Evolutionary conservation across 805 yeast genomes (phyloP), one percentile per base, ranked within the genome.

Genomic region (Candida golubevii): DNA sequence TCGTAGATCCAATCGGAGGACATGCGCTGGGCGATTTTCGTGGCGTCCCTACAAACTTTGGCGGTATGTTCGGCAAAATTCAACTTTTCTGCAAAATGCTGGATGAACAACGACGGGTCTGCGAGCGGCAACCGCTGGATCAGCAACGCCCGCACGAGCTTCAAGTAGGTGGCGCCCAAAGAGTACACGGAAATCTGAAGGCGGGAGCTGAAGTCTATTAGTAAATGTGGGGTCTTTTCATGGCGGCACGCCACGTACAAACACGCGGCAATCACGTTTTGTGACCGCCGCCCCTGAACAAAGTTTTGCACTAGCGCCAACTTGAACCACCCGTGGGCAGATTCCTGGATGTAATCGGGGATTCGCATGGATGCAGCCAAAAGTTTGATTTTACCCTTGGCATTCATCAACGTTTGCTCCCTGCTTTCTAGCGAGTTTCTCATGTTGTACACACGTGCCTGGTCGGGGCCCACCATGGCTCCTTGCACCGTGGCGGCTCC

Each of bases 401-500:
- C 98, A 57, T 88, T 90, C 35, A 82, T 79, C 32, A 93, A 62
- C 0, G 99, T 93, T 57, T 88, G 95, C 51, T 88, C 96, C 41
- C 97, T 75, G 34, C 93, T 82, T 57, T 90, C 97, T 62, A 87
- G 67, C 5, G 95, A 80, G 46, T 75, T 79, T 34, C 87, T 77
- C 36, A 88, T 86, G 42, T 75, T 72, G 51, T 79, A 79, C 0
- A 88, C 93, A 61, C 87, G 78, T 1, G 82, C 66, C 66, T 90
- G 97, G 57, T 88, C 97, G 0, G 88, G 85, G 36, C 88, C 88
- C 31, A 93, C 84, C 73, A 88, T 90, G 38, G 95, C 80, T 59
- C 99, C 99, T 53, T 91, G 96, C 1, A 93, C 96, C 40, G 86
- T 80, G 31, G 99, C 97, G 11, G 96, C 97, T 55, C 99, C 99